Evolutionary conservation across 768 basidiomycete genomes (phyloP).

Genomic region (Sporobolomyces pararoseus): DNA sequence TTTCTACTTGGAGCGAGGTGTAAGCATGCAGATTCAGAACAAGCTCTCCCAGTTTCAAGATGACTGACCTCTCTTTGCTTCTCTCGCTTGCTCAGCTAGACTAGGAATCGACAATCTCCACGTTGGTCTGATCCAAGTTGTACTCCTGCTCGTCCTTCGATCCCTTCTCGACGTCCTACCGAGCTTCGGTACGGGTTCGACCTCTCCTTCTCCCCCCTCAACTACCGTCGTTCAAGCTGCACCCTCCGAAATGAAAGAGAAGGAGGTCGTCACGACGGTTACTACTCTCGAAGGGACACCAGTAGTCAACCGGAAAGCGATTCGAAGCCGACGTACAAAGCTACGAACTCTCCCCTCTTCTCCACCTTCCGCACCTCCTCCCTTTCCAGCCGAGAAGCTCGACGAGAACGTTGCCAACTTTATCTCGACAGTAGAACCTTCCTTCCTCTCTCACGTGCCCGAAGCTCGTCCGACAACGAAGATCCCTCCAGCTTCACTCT

Average conservation of each 20-base stretch:
- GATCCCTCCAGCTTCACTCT: constrained; percentile 26
- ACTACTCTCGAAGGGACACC: neutral
- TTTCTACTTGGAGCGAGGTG: constrained; percentile 13
- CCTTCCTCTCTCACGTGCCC: constrained; percentile 24
- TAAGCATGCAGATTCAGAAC: too few relatives aligned
- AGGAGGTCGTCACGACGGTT: neutral
- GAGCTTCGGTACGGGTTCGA: neutral
- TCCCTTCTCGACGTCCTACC: constrained; percentile 11
- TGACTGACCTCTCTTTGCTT: neutral
- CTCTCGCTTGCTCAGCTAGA: neutral
- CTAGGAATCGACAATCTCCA: constrained; percentile 40
- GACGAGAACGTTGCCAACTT: constrained; percentile 41
- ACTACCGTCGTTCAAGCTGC: too few relatives aligned
- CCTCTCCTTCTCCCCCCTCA: neutral
- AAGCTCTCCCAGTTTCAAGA: neutral
- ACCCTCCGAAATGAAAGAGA: neutral
- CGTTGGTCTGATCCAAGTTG: constrained; percentile 37
- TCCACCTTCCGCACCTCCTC: constrained; percentile 3
- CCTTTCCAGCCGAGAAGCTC: constrained; percentile 30
- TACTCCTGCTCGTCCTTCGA: constrained; percentile 33
- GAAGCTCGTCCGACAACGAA: neutral
- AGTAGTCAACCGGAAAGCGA: neutral
- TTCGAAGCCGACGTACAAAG: neutral
- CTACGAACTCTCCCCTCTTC: neutral
- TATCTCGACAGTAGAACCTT: constrained; percentile 33